Evolutionary conservation across 1,284 basidiomycete genomes (phyloP).

Genomic region (Exobasidium rhododendri): DNA sequence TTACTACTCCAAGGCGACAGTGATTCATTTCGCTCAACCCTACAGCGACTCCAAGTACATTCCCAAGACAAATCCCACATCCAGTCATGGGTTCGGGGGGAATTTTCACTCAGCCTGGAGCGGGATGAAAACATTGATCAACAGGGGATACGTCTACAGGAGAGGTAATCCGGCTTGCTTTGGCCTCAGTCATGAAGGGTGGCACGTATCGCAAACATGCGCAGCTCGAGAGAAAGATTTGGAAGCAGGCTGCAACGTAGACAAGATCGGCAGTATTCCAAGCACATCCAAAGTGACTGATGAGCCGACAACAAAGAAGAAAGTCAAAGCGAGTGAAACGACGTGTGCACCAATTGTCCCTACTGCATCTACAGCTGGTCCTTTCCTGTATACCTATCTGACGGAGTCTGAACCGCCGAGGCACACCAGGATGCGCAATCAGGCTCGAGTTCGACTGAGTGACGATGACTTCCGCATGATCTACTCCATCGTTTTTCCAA

Average conservation of each 20-base stretch:
- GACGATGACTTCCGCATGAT: constrained; percentile 16
- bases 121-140: constrained; percentile 52
- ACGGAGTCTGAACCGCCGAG: constrained; percentile 1
- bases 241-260: not conserved
- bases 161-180: constrained; percentile 49
- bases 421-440: not conserved
- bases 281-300: not conserved
- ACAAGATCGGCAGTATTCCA: not conserved
- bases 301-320: not conserved
- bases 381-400: constrained; percentile 16
- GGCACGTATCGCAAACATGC: constrained; percentile 30
- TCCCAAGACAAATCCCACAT: constrained; percentile 15
- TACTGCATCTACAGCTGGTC: not conserved
- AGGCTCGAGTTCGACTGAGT: constrained; percentile 12
- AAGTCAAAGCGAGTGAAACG: not conserved
- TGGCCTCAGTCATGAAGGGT: constrained; percentile 45
- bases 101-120: constrained; percentile 51
- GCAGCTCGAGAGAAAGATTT: not conserved
- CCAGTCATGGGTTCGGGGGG: not conserved
- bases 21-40: constrained; percentile 43
- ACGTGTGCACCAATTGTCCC: not conserved
- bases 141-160: constrained; percentile 47
- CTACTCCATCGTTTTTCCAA: constrained; percentile 15
- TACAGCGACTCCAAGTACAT: constrained; percentile 46
- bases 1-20: constrained; percentile 34